Base-by-base conservation (phyloP, 2,329 filamentous ascomycete genomes). In the Diaporthe humulicola region DNA sequence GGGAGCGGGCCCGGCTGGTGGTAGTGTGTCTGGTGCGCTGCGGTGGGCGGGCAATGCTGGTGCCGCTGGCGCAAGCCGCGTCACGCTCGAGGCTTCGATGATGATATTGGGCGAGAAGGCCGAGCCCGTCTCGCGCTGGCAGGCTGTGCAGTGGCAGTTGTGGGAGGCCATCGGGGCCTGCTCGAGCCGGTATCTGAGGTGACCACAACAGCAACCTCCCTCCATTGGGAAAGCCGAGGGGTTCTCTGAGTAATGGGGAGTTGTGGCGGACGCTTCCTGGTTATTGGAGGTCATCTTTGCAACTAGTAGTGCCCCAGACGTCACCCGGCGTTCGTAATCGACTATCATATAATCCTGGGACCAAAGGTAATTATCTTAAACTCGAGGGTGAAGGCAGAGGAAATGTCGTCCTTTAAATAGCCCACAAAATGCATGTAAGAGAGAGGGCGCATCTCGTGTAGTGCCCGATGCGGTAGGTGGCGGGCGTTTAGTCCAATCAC, bases 171-270 rank as follows among this genome's bases (percentile, higher is more conserved):
- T 79, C 28, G 86, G 81, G n/a, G 92, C 84, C 3, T 92, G 84
- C 78, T 90, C 90, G 42, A 91, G 86, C 17, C 92, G 84, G 81
- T 94, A 93, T 81, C 92, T 93, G 77, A 93, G 87, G 79, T 93
- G 91, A 19, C 92, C 91, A 81, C 93, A 94, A 70, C 90, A 89
- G 81, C 94, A 94, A 74, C 91, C 92, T 73, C 84, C 83, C 42
- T 80, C 73, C 76, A 85, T 73, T 12, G 77, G 77, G 48, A 78
- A 76, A 22, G 64, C 64, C 17, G 71, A 75, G 3, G 75, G 73
- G 8, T 75, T 69, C 25, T 76, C 50, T 3, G 73, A 61, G 69
- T 77, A 77, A 64, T 75, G 74, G 12, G 71, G 45, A 36, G 45
- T 56, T 17, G 45, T 38, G 9, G 56, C 38, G 69, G 45, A n/a